These are phyloP conservation scores for Kappamyces sp. DNA, from an alignment of 192 early-diverging fungal genomes.

Conservation along the genomic window DNA sequence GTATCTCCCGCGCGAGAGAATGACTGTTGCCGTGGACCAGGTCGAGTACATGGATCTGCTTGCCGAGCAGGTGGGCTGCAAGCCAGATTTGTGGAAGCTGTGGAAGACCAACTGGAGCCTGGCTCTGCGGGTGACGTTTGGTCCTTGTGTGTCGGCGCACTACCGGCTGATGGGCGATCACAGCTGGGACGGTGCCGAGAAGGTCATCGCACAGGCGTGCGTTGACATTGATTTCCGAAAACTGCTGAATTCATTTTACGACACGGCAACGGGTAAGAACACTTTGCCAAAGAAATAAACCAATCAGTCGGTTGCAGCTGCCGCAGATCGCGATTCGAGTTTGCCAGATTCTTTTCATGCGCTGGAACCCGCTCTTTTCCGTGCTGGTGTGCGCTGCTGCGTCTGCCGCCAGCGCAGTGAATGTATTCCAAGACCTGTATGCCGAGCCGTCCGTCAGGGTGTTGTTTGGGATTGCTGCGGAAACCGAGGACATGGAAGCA, in stretches of 20 bases:
- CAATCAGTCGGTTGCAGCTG: background rate
- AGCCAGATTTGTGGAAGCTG: conserved; percentile 32
- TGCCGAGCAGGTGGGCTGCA: conserved; percentile 37
- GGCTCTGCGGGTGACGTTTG: conserved; percentile 28
- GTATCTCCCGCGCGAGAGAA: conserved; percentile 34
- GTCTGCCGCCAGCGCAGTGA: too few relatives aligned
- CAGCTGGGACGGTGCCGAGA: conserved; percentile 25
- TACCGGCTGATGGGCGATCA: conserved; percentile 24
- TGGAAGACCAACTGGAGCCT: conserved; percentile 21
- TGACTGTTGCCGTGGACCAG: conserved; percentile 49
- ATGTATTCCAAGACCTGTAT: too few relatives aligned
- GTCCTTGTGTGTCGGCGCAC: conserved; percentile 28
- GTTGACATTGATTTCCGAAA: conserved; percentile 25
- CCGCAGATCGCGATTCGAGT: background rate
- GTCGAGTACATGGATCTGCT: conserved; percentile 39
- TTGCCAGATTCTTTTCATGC: background rate
- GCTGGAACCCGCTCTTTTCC: background rate
- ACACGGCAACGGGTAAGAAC: background rate
- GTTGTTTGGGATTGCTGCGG: too few relatives aligned
- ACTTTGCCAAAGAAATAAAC: conserved; percentile 5
- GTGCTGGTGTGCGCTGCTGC: conserved; percentile 1
- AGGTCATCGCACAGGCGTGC: conserved; percentile 27
- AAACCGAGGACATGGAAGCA: too few relatives aligned
- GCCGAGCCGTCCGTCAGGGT: too few relatives aligned
- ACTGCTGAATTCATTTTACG: conserved; percentile 1